Evolutionary conservation across 805 yeast genomes (phyloP).

Genomic region (Pichia membranifaciens): DNA sequence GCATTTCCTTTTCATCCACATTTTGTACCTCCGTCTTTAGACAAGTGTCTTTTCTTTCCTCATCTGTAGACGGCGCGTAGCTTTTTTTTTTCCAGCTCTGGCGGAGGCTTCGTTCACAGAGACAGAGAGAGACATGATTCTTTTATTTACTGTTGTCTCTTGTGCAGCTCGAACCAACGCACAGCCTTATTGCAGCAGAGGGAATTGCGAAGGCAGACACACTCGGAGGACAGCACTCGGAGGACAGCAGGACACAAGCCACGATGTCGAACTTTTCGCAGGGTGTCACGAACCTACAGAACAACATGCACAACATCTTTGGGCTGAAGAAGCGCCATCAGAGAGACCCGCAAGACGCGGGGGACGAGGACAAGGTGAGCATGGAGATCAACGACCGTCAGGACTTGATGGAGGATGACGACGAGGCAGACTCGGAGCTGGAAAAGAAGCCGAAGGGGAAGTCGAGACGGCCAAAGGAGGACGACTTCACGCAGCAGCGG

Average conservation of each 20-base stretch:
- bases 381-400: slow-evolving; percentile 10
- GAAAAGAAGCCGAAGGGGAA: slow-evolving; percentile 33
- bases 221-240: too few relatives aligned
- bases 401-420: slow-evolving; percentile 26
- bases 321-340: slow-evolving; percentile 15
- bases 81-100: too few relatives aligned
- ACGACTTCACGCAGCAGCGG: slow-evolving; percentile 52
- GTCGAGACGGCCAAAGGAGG: slow-evolving; percentile 59
- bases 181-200: too few relatives aligned
- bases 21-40: too few relatives aligned
- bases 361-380: slow-evolving; percentile 12
- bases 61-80: too few relatives aligned
- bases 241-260: not conserved
- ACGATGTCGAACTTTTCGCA: slow-evolving; percentile 11
- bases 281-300: slow-evolving; percentile 11
- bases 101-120: not conserved
- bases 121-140: too few relatives aligned
- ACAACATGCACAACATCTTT: slow-evolving; percentile 13
- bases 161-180: too few relatives aligned
- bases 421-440: slow-evolving; percentile 36
- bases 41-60: too few relatives aligned
- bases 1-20: too few relatives aligned
- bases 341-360: slow-evolving; percentile 8
- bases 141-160: too few relatives aligned
- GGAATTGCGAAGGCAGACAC: too few relatives aligned